Conservation (phyloP, 176 grass and related monocot species). For the Ananas comosus region DNA sequence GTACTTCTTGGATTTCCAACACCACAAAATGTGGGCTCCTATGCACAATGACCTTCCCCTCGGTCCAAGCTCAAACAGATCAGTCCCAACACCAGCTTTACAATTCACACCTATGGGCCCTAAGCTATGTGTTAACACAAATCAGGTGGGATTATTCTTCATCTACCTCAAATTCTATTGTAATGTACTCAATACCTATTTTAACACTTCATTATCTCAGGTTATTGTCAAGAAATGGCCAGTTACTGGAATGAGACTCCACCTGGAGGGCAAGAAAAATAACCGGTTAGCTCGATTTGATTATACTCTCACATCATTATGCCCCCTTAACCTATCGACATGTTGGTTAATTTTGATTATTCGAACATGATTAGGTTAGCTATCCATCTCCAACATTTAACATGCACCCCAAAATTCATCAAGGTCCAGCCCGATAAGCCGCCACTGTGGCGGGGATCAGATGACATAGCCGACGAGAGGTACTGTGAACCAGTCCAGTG, state of each 20-base stretch:
- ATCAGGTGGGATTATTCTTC: conserved; percentile 25
- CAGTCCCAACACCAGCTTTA: conserved; percentile 26
- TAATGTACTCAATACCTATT: not conserved
- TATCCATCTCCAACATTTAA: conserved; percentile 78
- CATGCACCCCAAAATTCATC: conserved; percentile 47
- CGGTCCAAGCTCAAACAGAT: conserved; percentile 48
- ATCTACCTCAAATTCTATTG: not conserved
- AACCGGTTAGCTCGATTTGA: conserved; percentile 31
- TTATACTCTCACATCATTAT: not conserved
- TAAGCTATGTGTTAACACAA: conserved; percentile 71
- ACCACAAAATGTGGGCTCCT: conserved; percentile 63
- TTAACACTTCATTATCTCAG: conserved; percentile 24
- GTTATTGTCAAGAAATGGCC: conserved; percentile 51
- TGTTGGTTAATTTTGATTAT: not conserved
- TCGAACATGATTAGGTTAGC: conserved; percentile 30
- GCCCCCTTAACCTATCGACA: not conserved
- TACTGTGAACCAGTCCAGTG: conserved; percentile 68
- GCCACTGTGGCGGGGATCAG: conserved; percentile 53
- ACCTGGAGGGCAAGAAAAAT: conserved; percentile 87
- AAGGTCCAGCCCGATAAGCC: not conserved
- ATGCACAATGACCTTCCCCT: conserved; percentile 65
- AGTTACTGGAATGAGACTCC: conserved; percentile 76
- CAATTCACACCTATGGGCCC: conserved; percentile 67
- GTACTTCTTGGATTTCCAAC: conserved; percentile 92
- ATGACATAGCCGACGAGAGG: conserved; percentile 45